Conservation (phyloP, 192 early-diverging fungal genomes). For the Coemansia sp. region DNA sequence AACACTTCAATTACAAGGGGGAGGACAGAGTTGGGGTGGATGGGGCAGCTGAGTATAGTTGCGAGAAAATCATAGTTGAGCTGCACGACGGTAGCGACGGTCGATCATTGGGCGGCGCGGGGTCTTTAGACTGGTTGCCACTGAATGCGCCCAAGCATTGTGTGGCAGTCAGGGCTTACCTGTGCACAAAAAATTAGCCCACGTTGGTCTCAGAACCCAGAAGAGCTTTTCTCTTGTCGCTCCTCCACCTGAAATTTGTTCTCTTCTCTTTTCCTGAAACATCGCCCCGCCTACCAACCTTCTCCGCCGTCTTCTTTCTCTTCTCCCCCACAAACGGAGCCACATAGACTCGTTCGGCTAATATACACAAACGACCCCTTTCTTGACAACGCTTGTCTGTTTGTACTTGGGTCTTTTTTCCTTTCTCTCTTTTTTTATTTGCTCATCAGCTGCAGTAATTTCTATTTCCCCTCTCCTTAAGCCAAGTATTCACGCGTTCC, state of each 20-base stretch:
- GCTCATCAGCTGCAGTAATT: slow-evolving; percentile 8
- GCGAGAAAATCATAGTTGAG: not conserved
- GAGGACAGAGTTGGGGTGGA: not conserved
- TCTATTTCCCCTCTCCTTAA: not conserved
- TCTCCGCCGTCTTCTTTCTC: not conserved
- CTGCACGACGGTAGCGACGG: not conserved
- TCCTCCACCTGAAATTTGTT: not conserved
- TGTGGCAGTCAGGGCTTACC: not conserved
- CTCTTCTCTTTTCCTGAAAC: not conserved
- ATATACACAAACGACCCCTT: not conserved
- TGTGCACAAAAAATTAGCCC: not conserved
- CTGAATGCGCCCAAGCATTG: not conserved
- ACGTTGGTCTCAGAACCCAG: not conserved
- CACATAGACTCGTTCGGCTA: not conserved
- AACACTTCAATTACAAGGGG: not conserved
- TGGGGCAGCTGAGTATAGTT: not conserved
- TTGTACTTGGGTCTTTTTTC: not conserved
- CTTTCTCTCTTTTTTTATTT: not conserved
- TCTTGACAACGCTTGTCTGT: not conserved
- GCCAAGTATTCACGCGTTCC: not conserved
- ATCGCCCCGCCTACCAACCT: slow-evolving; percentile 2
- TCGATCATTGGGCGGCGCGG: slow-evolving; percentile 3
- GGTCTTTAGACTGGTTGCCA: not conserved
- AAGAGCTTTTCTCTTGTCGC: not conserved
- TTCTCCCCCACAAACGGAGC: not conserved